Conservation (phyloP, 371 early-diverging fungal genomes). For the Mortierella polycephala region DNA sequence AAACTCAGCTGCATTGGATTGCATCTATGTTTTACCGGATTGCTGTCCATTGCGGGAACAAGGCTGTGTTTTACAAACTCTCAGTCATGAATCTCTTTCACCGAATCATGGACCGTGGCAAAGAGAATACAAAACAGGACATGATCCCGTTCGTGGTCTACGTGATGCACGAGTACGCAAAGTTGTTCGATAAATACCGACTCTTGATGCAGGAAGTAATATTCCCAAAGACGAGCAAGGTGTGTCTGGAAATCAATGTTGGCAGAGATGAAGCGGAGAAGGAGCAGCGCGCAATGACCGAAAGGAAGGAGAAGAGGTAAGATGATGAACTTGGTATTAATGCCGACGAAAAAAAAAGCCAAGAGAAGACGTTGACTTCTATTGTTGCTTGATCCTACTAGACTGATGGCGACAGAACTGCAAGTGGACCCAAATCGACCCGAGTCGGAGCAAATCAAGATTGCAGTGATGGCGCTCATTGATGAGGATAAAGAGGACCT, state of each 20-base stretch:
- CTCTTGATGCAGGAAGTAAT: conserved; percentile 66
- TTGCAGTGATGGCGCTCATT: conserved; percentile 31
- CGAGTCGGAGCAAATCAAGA: conserved; percentile 37
- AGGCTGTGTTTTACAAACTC: conserved; percentile 67
- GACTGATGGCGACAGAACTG: conserved; percentile 34
- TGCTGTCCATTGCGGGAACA: conserved; percentile 68
- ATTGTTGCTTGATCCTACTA: neutral
- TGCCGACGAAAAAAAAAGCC: no score
- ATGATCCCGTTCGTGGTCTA: conserved; percentile 65
- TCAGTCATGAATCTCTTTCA: conserved; percentile 73
- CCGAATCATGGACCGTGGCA: conserved; percentile 58
- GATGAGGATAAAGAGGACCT: conserved; percentile 37
- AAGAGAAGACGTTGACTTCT: neutral
- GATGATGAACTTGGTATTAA: neutral
- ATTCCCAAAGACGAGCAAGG: conserved; percentile 27
- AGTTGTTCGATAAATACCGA: conserved; percentile 63
- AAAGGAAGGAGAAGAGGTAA: conserved; percentile 44
- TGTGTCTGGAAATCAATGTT: conserved; percentile 38
- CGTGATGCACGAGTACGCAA: conserved; percentile 66
- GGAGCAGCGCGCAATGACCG: neutral
- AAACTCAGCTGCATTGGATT: conserved; percentile 62
- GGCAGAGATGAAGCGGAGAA: conserved; percentile 36
- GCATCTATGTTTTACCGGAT: conserved; percentile 75
- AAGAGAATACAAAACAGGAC: conserved; percentile 56
- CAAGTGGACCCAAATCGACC: conserved; percentile 20